Conservation (phyloP, 148 eudicot genomes). For the Dysphania ambrosioides region DNA sequence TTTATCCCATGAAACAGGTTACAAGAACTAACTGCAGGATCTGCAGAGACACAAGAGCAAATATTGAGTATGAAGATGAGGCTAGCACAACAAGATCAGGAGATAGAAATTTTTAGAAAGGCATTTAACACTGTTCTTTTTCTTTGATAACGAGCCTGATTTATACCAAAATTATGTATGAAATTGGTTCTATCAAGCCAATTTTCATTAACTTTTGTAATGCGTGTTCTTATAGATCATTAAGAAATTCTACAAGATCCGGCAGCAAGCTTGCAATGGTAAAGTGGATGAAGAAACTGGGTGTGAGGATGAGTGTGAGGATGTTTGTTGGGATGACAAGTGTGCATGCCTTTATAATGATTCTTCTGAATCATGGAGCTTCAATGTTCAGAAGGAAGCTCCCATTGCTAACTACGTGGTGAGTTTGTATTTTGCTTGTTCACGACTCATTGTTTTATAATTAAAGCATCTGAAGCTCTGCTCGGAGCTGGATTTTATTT, state of each 20-base stretch:
- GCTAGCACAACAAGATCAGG: conserved; percentile 51
- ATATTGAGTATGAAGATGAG: conserved; percentile 40
- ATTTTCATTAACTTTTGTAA: not conserved
- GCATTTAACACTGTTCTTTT: conserved; percentile 30
- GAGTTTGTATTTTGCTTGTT: conserved; percentile 35
- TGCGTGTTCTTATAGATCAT: conserved; percentile 48
- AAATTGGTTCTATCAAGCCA: not conserved
- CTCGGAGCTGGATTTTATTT: not conserved
- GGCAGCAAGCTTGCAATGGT: conserved; percentile 39
- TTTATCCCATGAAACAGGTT: conserved; percentile 60
- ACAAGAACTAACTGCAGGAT: conserved; percentile 56
- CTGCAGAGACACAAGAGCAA: conserved; percentile 48
- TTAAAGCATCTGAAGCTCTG: not conserved
- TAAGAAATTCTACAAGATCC: conserved; percentile 65
- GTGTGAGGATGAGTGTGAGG: conserved; percentile 35
- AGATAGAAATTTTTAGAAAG: conserved; percentile 60
- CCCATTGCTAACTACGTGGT: conserved; percentile 65
- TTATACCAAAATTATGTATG: not conserved
- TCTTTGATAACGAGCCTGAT: conserved; percentile 10
- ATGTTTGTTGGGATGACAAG: conserved; percentile 60
- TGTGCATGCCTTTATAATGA: conserved; percentile 62
- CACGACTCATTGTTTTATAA: not conserved
- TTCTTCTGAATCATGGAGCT: conserved; percentile 71
- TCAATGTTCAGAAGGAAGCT: conserved; percentile 57
- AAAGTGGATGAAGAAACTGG: conserved; percentile 31